Base-by-base conservation (phyloP, 495 filamentous ascomycete species). In the Arthonia radiata region DNA sequence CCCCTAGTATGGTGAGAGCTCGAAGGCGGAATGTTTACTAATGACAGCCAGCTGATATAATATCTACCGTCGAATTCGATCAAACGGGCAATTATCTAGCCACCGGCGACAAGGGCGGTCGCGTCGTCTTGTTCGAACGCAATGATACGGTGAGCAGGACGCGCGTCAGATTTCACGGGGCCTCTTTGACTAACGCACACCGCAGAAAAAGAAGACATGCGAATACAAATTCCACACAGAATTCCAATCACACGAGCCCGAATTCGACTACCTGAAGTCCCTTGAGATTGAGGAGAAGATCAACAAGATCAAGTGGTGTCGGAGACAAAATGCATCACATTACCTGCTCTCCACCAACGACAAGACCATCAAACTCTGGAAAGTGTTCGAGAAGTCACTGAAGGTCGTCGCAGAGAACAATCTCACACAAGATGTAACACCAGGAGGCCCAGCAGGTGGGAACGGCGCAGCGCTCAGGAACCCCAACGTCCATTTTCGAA, bases 271-370 rank as follows among this genome's bases (percentile, higher is more conserved):
- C 49, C 66, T 97, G 31, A 97, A 97, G 55, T 97, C 86, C 13
- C 61, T 97, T 32, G 86, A 97, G 55, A 97, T 97, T 38, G 86
- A 97, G 62, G 86, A 97, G 54, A 97, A 97, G 58, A 97, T 97
- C 63, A 97, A 97, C 62, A 97, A 97, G 59, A 97, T 97, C 52
- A 97, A 94, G 56, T 97, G 86, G 86, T 97, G 86, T 49, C 69
- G 76, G 40, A 68, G 86, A 51, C 81, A 92, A 49, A 97, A 97
- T 59, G 75, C 86, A 34, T 92, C 86, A 18, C 86, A 97, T 53
- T 97, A 91, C 50, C 70, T 97, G 15, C 70, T 97, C 24, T 94
- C 86, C 7, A 97, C 86, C 30, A 97, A 97, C 47, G 86, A 97
- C 57, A 97, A 97, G 55, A 97, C 86, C 23, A 97, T 97, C 63